Evolutionary conservation across 78 protist species (phyloP).

Genomic region (Dictyostelium brefeldianum): DNA sequence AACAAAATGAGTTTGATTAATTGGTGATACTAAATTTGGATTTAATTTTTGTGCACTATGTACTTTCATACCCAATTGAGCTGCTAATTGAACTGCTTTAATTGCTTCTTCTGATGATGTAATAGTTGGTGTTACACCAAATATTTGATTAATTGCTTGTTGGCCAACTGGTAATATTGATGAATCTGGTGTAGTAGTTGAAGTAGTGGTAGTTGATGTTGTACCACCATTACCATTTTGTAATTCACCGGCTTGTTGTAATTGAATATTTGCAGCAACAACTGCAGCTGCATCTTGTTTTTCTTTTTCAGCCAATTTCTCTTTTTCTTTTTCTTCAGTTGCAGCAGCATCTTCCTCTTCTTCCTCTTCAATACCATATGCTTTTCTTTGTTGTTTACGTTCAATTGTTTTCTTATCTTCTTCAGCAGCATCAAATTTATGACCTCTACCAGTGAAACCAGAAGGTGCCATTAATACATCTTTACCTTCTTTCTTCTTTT

Average conservation of each 20-base stretch:
- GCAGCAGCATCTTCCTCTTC: slow-evolving; percentile 53
- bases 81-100: slow-evolving; percentile 40
- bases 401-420: slow-evolving; percentile 40
- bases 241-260: background rate
- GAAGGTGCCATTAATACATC: slow-evolving; percentile 45
- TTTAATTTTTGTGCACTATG: background rate
- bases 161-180: slow-evolving; percentile 28
- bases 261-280: background rate
- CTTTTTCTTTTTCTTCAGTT: slow-evolving; percentile 48
- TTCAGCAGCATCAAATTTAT: slow-evolving; percentile 84
- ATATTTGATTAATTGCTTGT: slow-evolving; percentile 58
- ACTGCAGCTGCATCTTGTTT: background rate
- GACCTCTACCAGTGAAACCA: slow-evolving; percentile 90
- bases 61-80: background rate
- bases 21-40: background rate
- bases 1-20: slow-evolving; percentile 34
- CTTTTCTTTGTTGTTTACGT: slow-evolving; percentile 46
- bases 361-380: slow-evolving; percentile 70
- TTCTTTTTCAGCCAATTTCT: background rate
- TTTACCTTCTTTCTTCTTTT: slow-evolving; percentile 56
- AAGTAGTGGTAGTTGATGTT: background rate
- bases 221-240: background rate
- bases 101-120: slow-evolving; percentile 33
- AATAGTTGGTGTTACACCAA: background rate
- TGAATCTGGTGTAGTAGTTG: background rate